Evolutionary conservation across 148 eudicot genomes (phyloP), one percentile per base, ranked within the genome.

Genomic region (Dianthus caryophyllus): DNA sequence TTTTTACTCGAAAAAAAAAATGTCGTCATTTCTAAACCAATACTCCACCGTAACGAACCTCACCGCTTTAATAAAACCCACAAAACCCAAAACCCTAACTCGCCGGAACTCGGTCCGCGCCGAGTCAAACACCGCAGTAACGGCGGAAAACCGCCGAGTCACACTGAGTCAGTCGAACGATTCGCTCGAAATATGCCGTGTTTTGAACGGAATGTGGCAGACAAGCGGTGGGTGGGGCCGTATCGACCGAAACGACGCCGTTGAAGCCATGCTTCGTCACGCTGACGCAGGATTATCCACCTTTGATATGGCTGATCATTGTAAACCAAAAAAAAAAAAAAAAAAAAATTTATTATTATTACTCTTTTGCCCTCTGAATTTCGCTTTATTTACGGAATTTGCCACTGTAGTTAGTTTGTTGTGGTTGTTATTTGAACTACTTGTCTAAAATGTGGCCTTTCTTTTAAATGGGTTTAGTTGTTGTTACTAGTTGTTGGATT

Each of bases 141-240:
- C 69, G 27, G 69, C 69, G 44, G 83, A 79, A 52, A 75, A 70
- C 30, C 80, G 81, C 54, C 71, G 65, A 24, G 84, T 80, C 14
- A 81, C 73, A 49, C 66, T 93, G 54, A 73, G 71, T 63, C 76
- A 87, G 53, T 88, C 92, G 5, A 75, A 82, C 25, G 96, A 91
- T 73, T 78, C 86, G 43, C 46, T 91, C 66, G 88, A 86, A 24
- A 86, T 91, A 71, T 79, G 88, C 83, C 69, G 98, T 70, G 92
- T 93, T 4, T 73, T 93, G 68, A 93, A 93, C 41, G 98, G 97
- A 16, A 88, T 90, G 97, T 94, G 98, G 98, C 98, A 94, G 73
- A 90, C 96, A 2, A 94, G 98, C 67, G 98, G 98, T 17, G 96
- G 97, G 5, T 94, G 98, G 98, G 98, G 98, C 18, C 69, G 86